phyloP scores from a whole-genome alignment of 2,329 filamentous ascomycete species.

The Endoconidiophora polonica region DNA sequence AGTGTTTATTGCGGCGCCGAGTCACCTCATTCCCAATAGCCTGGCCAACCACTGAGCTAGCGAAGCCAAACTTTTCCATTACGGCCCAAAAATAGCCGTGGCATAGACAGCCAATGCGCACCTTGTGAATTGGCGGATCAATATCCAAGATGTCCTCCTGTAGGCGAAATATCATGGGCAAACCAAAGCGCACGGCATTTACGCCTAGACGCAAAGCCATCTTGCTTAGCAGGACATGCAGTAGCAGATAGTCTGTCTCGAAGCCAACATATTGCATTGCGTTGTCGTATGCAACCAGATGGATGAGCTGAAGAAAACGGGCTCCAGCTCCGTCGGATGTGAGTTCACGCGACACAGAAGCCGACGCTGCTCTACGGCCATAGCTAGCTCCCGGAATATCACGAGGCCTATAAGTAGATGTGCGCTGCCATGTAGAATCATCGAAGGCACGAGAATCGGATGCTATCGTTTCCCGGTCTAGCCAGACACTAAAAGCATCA shows the following conservation, averaged over 20 bases:
- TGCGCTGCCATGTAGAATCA: conserved; percentile 31
- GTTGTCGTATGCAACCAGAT: conserved; percentile 80
- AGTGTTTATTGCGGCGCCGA: conserved; percentile 52
- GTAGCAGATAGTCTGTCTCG: conserved; percentile 57
- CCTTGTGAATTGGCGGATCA: conserved; percentile 50
- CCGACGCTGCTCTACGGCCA: conserved; percentile 51
- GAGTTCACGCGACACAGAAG: conserved; percentile 34
- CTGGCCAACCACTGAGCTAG: conserved; percentile 49
- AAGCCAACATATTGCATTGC: conserved; percentile 56
- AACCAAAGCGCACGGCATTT: conserved; percentile 59
- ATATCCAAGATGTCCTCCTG: conserved; percentile 66
- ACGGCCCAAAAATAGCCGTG: conserved; percentile 80
- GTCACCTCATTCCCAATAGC: conserved; percentile 62
- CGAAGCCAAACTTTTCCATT: conserved; percentile 61
- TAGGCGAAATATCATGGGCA: conserved; percentile 78
- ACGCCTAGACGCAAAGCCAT: conserved; percentile 65
- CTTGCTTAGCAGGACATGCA: conserved; percentile 60
- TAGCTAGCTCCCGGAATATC: conserved; percentile 22
- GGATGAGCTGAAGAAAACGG: conserved; percentile 67
- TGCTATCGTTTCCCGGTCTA: conserved; percentile 59
- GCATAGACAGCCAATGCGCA: conserved; percentile 67
- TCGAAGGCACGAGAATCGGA: conserved; percentile 47
- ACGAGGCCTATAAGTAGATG: conserved; percentile 17
- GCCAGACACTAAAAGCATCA: conserved; percentile 70
- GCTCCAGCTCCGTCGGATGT: conserved; percentile 25